phyloP scores from a whole-genome alignment of 257 asterid species.

The Jaltomata sinuosa region DNA sequence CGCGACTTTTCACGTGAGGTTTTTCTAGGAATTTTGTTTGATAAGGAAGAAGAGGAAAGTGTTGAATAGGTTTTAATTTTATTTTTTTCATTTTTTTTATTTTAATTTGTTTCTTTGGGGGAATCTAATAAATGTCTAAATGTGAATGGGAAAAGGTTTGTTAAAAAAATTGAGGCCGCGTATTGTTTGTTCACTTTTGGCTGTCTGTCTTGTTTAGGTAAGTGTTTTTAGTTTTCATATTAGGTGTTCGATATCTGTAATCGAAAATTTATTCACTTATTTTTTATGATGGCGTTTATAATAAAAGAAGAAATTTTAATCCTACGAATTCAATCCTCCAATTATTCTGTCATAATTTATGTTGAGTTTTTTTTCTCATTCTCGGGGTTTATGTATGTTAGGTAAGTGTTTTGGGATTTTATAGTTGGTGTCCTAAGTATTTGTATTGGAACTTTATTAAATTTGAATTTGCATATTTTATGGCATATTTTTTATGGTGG shows the following conservation, averaged over 20 bases:
- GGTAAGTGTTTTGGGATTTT: no score
- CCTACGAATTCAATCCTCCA: no score
- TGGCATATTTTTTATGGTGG: no score
- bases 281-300: no score
- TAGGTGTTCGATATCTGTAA: background rate
- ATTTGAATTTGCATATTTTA: no score
- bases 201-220: background rate
- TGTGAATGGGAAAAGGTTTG: background rate
- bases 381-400: no score
- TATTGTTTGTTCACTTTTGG: background rate
- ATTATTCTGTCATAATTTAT: no score
- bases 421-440: no score
- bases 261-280: no score
- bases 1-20: background rate
- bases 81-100: background rate
- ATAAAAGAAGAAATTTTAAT: no score
- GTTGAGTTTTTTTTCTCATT: no score
- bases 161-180: background rate
- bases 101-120: background rate
- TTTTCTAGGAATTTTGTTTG: background rate
- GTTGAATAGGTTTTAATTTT: background rate
- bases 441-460: no score
- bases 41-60: background rate
- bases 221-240: fast-evolving
- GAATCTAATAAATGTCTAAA: background rate